phyloP scores from a whole-genome alignment of 768 basidiomycete species.

The Mycena kentingensis region DNA sequence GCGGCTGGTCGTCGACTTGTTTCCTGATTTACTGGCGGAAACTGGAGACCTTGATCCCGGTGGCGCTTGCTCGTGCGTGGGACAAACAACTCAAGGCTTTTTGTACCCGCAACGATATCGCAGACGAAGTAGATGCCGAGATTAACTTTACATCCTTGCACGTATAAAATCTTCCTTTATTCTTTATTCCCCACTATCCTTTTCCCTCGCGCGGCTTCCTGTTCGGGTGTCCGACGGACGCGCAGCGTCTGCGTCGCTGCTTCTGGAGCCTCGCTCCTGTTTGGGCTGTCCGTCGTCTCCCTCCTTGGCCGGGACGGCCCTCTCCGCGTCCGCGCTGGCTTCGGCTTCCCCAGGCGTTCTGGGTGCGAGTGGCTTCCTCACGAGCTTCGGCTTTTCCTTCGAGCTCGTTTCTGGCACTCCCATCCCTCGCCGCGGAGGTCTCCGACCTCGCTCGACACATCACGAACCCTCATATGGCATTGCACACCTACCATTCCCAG shows the following conservation, averaged over 20 bases:
- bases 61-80: slow-evolving; percentile 1
- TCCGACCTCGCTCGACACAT: too few species aligned
- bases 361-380: too few species aligned
- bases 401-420: too few species aligned
- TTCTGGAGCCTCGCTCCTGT: slow-evolving; percentile 1
- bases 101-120: not conserved
- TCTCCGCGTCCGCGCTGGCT: too few species aligned
- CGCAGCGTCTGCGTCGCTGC: not conserved
- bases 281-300: too few species aligned
- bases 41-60: slow-evolving; percentile 6
- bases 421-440: too few species aligned
- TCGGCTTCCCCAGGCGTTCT: too few species aligned
- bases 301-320: too few species aligned
- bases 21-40: slow-evolving; percentile 29
- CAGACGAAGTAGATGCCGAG: not conserved
- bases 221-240: not conserved
- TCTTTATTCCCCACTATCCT: not conserved
- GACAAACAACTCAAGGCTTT: not conserved
- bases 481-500: too few species aligned
- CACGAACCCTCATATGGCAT: too few species aligned
- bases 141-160: not conserved
- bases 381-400: not conserved
- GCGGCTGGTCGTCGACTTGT: slow-evolving; percentile 26
- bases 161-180: too few species aligned
- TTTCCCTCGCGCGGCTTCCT: not conserved